Conservation (phyloP, 2,329 filamentous ascomycete species). For the Fusarium pseudocircinatum region DNA sequence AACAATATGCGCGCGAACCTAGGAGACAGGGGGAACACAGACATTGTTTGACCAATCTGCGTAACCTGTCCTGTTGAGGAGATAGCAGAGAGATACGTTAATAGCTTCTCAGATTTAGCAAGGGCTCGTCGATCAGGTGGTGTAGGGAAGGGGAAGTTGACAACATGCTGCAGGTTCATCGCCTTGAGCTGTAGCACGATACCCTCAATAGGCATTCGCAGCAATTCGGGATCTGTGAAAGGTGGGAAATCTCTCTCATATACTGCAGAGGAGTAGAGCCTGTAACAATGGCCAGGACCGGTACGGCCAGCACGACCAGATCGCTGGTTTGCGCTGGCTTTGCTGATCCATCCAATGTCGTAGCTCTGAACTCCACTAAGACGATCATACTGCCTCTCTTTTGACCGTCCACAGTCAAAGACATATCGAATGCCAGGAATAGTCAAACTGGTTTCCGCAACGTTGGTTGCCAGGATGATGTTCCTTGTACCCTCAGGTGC, state of each 20-base stretch:
- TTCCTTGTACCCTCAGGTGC: slow-evolving; percentile 84
- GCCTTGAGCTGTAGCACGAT: slow-evolving; percentile 93
- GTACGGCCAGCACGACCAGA: slow-evolving; percentile 95
- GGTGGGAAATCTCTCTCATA: slow-evolving; percentile 89
- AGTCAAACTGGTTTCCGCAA: slow-evolving; percentile 95
- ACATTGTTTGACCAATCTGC: slow-evolving; percentile 80
- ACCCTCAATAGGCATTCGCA: slow-evolving; percentile 91
- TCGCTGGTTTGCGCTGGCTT: slow-evolving; percentile 92
- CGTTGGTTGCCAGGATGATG: slow-evolving; percentile 93
- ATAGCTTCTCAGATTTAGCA: slow-evolving; percentile 83
- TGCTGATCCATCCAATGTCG: slow-evolving; percentile 95
- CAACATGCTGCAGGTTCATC: slow-evolving; percentile 89
- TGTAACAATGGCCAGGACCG: slow-evolving; percentile 94
- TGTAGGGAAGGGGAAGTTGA: slow-evolving; percentile 96
- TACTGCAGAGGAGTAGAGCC: slow-evolving; percentile 92
- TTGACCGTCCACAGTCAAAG: slow-evolving; percentile 91
- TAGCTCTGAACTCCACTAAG: slow-evolving; percentile 94
- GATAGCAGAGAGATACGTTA: slow-evolving; percentile 87
- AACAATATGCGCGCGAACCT: slow-evolving; percentile 92
- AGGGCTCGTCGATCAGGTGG: slow-evolving; percentile 81
- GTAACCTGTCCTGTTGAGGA: slow-evolving; percentile 79
- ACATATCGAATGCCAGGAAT: slow-evolving; percentile 96
- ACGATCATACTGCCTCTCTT: slow-evolving; percentile 90
- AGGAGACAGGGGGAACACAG: slow-evolving; percentile 88
- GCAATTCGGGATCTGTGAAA: slow-evolving; percentile 87